A percentile compares a stretch with the other conserved stretches of the same genome.
phyloP scores from a whole-genome alignment of 768 basidiomycete species.

The Lyophyllum atratum region DNA sequence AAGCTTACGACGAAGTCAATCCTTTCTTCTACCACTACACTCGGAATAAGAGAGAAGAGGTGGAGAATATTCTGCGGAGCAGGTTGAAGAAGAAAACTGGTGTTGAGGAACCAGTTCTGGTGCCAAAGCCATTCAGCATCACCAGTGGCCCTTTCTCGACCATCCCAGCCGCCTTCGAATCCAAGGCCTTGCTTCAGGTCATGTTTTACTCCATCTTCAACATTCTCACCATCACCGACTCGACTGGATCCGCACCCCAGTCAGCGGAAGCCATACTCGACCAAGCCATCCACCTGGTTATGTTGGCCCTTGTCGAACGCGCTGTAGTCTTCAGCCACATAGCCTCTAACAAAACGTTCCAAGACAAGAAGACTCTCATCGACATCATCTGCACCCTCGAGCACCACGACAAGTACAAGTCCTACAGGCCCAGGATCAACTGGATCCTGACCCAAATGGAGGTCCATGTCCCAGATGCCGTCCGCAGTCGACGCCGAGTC shows the following conservation, averaged over 20 bases:
- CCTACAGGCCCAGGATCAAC: constrained; percentile 67
- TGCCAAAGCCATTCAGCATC: constrained; percentile 72
- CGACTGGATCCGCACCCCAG: constrained; percentile 60
- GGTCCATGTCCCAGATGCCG: constrained; percentile 56
- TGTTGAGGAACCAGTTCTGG: constrained; percentile 66
- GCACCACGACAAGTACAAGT: constrained; percentile 71
- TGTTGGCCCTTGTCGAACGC: constrained; percentile 81
- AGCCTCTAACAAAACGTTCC: constrained; percentile 55
- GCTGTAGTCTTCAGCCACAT: constrained; percentile 61
- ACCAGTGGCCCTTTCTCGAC: constrained; percentile 67
- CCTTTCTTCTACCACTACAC: constrained; percentile 97
- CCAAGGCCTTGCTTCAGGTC: constrained; percentile 73
- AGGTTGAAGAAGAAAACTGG: constrained; percentile 68
- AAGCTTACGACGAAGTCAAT: constrained; percentile 83
- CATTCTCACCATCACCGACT: constrained; percentile 65
- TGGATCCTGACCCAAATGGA: constrained; percentile 76
- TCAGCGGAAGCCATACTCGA: constrained; percentile 91
- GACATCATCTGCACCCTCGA: constrained; percentile 79
- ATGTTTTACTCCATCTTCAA: constrained; percentile 84
- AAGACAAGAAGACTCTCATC: constrained; percentile 61
- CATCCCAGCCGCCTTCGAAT: constrained; percentile 66
- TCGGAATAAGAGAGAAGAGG: constrained; percentile 91
- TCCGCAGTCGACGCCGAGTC: constrained; percentile 49
- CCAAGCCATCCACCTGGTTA: constrained; percentile 81
- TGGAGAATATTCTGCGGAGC: constrained; percentile 71